Evolutionary conservation across 306 rosid species (phyloP).

Genomic region (Cercis canadensis): DNA sequence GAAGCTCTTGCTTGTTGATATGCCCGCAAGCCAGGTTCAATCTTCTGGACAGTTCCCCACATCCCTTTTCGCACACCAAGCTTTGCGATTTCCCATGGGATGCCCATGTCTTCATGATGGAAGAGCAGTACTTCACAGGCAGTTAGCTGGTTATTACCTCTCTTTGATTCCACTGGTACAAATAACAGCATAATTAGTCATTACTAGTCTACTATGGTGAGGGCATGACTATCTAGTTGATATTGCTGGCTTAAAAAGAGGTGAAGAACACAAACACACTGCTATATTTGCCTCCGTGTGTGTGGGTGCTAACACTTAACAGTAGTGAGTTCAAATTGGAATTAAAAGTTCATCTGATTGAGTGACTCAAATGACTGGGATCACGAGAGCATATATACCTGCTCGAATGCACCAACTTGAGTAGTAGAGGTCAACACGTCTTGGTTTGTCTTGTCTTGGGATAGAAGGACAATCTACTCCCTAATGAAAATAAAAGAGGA

Average conservation of each 20-base stretch:
- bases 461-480: conserved; percentile 60
- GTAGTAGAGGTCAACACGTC: conserved; percentile 64
- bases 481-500: conserved; percentile 28
- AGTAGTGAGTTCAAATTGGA: not conserved
- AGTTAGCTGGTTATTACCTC: conserved; percentile 61
- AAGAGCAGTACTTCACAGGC: conserved; percentile 91
- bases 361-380: conserved; percentile 5
- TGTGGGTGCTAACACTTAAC: too few relatives aligned
- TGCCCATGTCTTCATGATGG: conserved; percentile 99
- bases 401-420: conserved; percentile 82
- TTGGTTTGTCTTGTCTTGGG: conserved; percentile 53
- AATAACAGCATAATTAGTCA: conserved; percentile 21
- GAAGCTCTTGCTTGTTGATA: conserved; percentile 78
- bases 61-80: conserved; percentile 91
- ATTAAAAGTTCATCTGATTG: not conserved
- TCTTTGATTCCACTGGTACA: conserved; percentile 73
- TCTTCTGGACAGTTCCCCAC: conserved; percentile 95
- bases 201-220: conserved; percentile 10
- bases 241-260: not conserved
- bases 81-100: conserved; percentile 97
- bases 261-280: not conserved
- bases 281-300: too few relatives aligned
- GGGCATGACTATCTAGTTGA: too few relatives aligned
- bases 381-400: conserved; percentile 34
- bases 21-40: conserved; percentile 82